These are phyloP conservation scores for Drechslerella dactyloides DNA, from an alignment of 2,329 filamentous ascomycete genomes.

Conservation along the genomic window DNA sequence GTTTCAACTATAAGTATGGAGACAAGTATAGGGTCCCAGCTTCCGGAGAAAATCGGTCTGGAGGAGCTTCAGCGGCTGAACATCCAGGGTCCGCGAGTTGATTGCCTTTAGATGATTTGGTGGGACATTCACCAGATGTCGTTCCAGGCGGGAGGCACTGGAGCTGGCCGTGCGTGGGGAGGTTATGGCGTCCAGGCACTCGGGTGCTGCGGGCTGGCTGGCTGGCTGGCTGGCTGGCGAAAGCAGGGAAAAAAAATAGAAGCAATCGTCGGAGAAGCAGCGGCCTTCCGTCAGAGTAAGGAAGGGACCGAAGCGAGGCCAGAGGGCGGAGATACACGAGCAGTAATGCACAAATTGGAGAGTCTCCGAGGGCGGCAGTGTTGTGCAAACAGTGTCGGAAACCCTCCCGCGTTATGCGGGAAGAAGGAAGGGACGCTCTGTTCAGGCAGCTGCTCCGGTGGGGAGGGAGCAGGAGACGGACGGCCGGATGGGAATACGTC, in stretches of 20 bases:
- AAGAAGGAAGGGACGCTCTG: constrained; percentile 5
- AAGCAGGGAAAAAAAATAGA: constrained; percentile 26
- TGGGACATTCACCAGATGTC: constrained; percentile 41
- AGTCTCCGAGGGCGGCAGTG: constrained; percentile 35
- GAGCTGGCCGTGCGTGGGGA: not conserved
- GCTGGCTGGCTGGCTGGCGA: constrained; percentile 16
- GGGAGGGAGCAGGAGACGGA: constrained; percentile 2
- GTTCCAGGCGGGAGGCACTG: constrained; percentile 24
- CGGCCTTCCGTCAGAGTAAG: constrained; percentile 41
- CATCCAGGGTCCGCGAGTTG: constrained; percentile 9
- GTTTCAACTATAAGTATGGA: constrained; percentile 7
- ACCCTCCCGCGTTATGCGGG: constrained; percentile 24
- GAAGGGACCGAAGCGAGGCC: constrained; percentile 38
- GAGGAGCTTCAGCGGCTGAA: constrained; percentile 25
- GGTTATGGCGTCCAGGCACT: constrained; percentile 16
- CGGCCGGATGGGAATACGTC: constrained; percentile 5
- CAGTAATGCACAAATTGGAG: constrained; percentile 21
- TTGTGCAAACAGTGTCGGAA: constrained; percentile 41
- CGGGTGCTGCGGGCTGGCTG: no score
- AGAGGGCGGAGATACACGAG: constrained; percentile 47
- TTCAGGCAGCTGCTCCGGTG: not conserved
- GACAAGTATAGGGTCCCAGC: not conserved
- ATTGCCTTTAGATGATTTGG: constrained; percentile 46
- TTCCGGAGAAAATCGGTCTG: constrained; percentile 8
- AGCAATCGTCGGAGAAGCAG: constrained; percentile 20